These are phyloP conservation scores for Agastache rugosa DNA, from an alignment of 257 asterid species.

Conservation along the genomic window DNA sequence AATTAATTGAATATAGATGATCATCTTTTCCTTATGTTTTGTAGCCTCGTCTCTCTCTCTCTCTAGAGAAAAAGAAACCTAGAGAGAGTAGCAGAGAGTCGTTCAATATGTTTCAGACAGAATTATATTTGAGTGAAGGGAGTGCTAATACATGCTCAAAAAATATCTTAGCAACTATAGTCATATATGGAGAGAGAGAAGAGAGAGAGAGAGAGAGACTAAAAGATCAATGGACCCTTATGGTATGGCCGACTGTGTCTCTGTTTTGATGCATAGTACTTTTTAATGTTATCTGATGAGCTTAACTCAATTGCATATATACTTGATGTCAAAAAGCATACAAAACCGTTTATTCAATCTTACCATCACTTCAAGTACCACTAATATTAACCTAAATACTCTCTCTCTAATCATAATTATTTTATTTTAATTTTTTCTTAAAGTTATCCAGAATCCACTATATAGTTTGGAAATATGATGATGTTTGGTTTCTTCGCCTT, in stretches of 20 bases:
- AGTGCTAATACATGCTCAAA: background rate
- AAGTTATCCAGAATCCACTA: background rate
- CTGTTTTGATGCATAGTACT: background rate
- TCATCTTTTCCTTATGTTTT: background rate
- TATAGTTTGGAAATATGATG: no score
- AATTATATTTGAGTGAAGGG: constrained; percentile 21
- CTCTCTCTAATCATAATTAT: background rate
- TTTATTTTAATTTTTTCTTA: no score
- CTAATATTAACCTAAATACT: background rate
- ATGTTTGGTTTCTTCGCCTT: background rate
- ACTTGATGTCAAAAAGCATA: background rate
- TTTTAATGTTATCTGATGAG: no score
- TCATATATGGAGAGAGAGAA: background rate
- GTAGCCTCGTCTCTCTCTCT: no score
- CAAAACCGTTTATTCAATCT: background rate
- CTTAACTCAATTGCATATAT: no score
- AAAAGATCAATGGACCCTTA: background rate
- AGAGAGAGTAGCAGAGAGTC: constrained; percentile 24
- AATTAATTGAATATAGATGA: constrained; percentile 6
- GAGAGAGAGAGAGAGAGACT: background rate
- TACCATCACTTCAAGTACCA: no score
- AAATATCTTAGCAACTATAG: background rate
- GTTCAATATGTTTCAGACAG: constrained; percentile 9
- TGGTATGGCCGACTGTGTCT: background rate
- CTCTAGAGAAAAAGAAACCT: no score